Conservation (phyloP, 106 monocot genomes). For the Apostasia ramifera region DNA sequence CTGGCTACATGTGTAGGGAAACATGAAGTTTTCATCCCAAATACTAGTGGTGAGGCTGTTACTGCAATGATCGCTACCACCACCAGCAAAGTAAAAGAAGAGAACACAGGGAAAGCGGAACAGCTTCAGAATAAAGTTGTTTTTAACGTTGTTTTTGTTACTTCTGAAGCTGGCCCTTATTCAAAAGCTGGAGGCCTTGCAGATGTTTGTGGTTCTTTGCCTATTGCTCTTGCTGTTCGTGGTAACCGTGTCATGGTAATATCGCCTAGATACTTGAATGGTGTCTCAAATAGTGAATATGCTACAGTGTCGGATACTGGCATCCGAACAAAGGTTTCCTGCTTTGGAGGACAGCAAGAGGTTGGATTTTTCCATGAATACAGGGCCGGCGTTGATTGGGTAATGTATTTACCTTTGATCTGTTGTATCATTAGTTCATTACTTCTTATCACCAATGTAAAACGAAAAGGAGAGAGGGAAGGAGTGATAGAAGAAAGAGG, state of each 20-base stretch:
- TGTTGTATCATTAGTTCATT: not conserved
- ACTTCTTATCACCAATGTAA: no score
- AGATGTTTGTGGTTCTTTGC: conserved; percentile 91
- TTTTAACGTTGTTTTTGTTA: conserved; percentile 47
- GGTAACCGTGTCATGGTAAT: conserved; percentile 96
- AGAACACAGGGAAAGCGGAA: conserved; percentile 7
- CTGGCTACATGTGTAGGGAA: not conserved
- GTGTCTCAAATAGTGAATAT: conserved; percentile 32
- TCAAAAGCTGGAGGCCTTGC: conserved; percentile 68
- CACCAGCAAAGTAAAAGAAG: conserved; percentile 4
- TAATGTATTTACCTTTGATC: conserved; percentile 15
- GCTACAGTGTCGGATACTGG: conserved; percentile 29
- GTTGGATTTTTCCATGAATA: conserved; percentile 84
- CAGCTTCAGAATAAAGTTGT: conserved; percentile 9
- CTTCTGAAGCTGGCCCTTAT: conserved; percentile 58
- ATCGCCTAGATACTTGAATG: conserved; percentile 75
- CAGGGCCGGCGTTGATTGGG: conserved; percentile 87
- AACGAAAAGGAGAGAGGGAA: no score
- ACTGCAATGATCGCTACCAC: not conserved
- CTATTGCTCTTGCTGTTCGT: conserved; percentile 67
- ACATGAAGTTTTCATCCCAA: conserved; percentile 1
- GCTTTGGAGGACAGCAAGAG: conserved; percentile 70
- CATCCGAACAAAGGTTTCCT: conserved; percentile 40
- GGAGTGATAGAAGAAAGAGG: no score
- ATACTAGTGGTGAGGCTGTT: not conserved